These are phyloP conservation scores for Auriscalpium orientale DNA, from an alignment of 768 basidiomycete genomes.

Conservation along the genomic window DNA sequence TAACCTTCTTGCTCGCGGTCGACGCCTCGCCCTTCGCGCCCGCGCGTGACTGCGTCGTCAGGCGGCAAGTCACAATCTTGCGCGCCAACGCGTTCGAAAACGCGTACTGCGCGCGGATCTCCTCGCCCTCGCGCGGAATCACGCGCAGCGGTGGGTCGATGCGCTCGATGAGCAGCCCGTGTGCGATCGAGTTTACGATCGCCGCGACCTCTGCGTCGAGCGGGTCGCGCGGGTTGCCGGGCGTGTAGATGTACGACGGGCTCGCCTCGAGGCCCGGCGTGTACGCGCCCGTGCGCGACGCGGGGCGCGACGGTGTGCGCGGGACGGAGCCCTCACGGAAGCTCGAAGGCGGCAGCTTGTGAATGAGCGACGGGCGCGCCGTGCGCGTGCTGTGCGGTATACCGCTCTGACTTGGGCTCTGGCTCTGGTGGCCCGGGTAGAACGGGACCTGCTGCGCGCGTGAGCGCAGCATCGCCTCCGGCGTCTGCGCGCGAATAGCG, in stretches of 20 bases:
- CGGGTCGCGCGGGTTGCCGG: conserved; percentile 64
- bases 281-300: conserved; percentile 56
- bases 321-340: conserved; percentile 57
- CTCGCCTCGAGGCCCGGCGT: conserved; percentile 36
- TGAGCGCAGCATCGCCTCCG: conserved; percentile 55
- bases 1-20: conserved; percentile 68
- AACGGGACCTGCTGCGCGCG: conserved; percentile 52
- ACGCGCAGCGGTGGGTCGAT: conserved; percentile 68
- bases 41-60: conserved; percentile 69
- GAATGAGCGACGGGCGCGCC: conserved; percentile 30
- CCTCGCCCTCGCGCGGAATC: conserved; percentile 64
- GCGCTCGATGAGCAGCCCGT: conserved; percentile 71
- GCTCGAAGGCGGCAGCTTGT: conserved; percentile 65
- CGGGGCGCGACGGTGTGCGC: conserved; percentile 40
- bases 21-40: conserved; percentile 32
- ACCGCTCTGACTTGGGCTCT: conserved; percentile 13
- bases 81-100: conserved; percentile 66
- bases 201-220: conserved; percentile 74
- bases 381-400: conserved; percentile 24
- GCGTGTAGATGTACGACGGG: conserved; percentile 56
- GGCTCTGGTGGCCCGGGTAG: conserved; percentile 22
- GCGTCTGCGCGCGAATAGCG: conserved; percentile 55
- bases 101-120: conserved; percentile 78
- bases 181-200: conserved; percentile 68
- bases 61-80: conserved; percentile 70